Base-by-base conservation (phyloP, 2,329 filamentous ascomycete genomes). In the Dactylellina sp. region DNA sequence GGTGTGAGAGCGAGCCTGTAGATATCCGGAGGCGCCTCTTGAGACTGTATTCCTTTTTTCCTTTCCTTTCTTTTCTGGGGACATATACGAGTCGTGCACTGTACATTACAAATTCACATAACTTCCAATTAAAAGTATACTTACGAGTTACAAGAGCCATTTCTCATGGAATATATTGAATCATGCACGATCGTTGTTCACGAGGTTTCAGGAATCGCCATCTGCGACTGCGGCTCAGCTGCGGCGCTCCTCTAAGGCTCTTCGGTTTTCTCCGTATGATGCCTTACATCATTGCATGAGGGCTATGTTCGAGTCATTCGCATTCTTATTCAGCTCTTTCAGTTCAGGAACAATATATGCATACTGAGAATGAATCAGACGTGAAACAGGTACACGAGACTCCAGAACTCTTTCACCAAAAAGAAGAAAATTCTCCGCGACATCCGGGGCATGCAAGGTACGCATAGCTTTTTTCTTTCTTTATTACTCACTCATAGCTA, bases 361-460 rank as follows among this genome's bases (percentile, higher is more conserved):
- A 32, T 32, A 9, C 28, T 9, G 28, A 32, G 28, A 32, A 32
- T 32, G 28, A 32, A 32, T 57, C 53, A 57, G 53, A 42, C 11
- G 20, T 57, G 53, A 57, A 57, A 57, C 63, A 60, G 63, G 55
- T 40, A 68, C 63, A 57, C 63, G 63, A 59, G 49, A 9, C 46
- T 42, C n/a, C n/a, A n/a, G n/a, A n/a, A n/a, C n/a, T n/a, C n/a
- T n/a, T n/a, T n/a, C 42, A 59, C 46, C 20, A n/a, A 16, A 40
- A 39, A 32, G 46, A 18, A 40, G 40, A 22, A 25, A 66, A 68
- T 68, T 59, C 55, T 68, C 53, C 63, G 63, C 63, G 53, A 68
- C 12, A 68, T n/a, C 14, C 37, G 53, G 53, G 40, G 40, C 18
- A 68, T 68, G 63, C 55, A 68, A 68, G 63, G 63, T 53, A 68